Evolutionary conservation across 139 green algal species (phyloP).

Genomic region (Bryopsis sp.): DNA sequence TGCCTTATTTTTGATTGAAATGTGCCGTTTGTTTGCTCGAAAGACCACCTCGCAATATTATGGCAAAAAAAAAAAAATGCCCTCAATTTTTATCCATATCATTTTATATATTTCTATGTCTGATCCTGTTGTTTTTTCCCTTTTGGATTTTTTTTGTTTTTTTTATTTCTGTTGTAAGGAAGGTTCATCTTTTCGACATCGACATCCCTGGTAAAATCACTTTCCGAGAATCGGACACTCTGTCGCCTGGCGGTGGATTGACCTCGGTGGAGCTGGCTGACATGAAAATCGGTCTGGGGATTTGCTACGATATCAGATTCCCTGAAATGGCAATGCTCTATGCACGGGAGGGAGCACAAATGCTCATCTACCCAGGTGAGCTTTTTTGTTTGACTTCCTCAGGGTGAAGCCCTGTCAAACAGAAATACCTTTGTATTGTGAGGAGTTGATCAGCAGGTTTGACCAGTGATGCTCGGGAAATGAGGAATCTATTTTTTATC

Average conservation of each 20-base stretch:
- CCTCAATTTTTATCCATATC: too few relatives aligned
- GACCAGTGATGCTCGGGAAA: too few relatives aligned
- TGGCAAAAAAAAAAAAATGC: too few relatives aligned
- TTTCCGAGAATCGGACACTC: constrained; percentile 90
- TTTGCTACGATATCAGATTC: constrained; percentile 98
- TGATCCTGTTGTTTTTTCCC: too few relatives aligned
- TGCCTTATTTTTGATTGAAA: neutral
- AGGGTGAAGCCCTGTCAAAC: neutral
- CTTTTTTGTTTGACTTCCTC: neutral
- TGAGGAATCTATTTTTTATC: neutral
- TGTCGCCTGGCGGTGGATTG: constrained; percentile 56
- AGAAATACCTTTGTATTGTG: neutral
- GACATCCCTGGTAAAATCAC: constrained; percentile 97
- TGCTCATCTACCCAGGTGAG: constrained; percentile 84
- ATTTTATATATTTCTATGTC: too few relatives aligned
- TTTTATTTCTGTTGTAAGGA: constrained; percentile 53
- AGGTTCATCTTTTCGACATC: constrained; percentile 96
- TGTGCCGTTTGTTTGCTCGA: too few relatives aligned
- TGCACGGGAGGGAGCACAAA: constrained; percentile 58
- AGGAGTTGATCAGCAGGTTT: neutral
- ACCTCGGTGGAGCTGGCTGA: constrained; percentile 81
- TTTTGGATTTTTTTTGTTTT: too few relatives aligned
- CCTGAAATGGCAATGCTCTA: constrained; percentile 88
- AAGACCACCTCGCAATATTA: too few relatives aligned
- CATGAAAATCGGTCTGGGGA: constrained; percentile 80